These are phyloP conservation scores for Chytriomyces hyalinus DNA, from an alignment of 192 early-diverging fungal species.

Conservation along the genomic window DNA sequence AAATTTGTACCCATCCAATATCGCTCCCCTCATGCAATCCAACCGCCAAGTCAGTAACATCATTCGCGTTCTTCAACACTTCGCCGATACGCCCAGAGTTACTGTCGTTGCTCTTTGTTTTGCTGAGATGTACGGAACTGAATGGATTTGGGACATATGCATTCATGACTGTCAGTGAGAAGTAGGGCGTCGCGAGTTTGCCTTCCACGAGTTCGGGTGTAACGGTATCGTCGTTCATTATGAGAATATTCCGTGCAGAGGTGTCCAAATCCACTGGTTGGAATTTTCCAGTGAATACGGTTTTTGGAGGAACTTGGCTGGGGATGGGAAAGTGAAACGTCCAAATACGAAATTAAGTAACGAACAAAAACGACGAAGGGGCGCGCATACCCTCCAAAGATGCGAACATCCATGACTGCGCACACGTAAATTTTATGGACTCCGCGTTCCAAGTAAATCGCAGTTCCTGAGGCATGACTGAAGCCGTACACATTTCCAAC, in stretches of 20 bases:
- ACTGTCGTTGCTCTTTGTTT: no score
- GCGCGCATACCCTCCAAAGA: constrained; percentile 61
- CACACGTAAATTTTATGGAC: constrained; percentile 62
- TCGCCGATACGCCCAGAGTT: not conserved
- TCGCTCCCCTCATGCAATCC: constrained; percentile 14
- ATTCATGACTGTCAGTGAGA: constrained; percentile 55
- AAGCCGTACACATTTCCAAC: constrained; percentile 73
- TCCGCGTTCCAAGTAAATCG: constrained; percentile 54
- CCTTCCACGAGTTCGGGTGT: constrained; percentile 51
- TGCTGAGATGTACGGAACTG: not conserved
- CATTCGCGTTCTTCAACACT: constrained; percentile 7
- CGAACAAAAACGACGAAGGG: not conserved
- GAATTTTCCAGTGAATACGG: constrained; percentile 41
- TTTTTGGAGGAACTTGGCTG: constrained; percentile 47
- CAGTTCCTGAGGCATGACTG: constrained; percentile 44
- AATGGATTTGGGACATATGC: constrained; percentile 35
- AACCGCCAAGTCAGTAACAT: constrained; percentile 4
- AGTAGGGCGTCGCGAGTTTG: constrained; percentile 46
- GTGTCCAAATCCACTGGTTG: constrained; percentile 11
- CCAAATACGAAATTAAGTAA: not conserved
- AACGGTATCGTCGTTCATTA: constrained; percentile 47
- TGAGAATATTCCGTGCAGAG: constrained; percentile 33
- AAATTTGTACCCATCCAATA: constrained; percentile 47
- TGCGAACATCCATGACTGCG: constrained; percentile 69
- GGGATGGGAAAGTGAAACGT: constrained; percentile 14